Conservation (phyloP, 2,329 filamentous ascomycete species). For the Thielaviopsis euricoi region DNA sequence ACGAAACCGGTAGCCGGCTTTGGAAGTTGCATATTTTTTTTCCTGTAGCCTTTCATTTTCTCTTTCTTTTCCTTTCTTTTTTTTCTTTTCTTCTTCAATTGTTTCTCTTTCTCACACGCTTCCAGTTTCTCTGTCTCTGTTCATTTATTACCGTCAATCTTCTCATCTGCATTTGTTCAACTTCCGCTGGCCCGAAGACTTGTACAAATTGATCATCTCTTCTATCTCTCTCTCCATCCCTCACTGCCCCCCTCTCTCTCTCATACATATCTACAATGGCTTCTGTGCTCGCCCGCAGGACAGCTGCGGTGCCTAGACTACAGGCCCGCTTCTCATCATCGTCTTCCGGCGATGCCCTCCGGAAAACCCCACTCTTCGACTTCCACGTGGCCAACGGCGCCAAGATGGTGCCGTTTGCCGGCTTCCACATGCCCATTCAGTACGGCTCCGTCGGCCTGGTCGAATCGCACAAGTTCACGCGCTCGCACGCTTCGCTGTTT, state of each 20-base stretch:
- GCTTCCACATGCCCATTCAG: constrained; percentile 83
- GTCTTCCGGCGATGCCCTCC: constrained; percentile 21
- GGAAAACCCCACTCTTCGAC: constrained; percentile 61
- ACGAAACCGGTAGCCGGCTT: not conserved
- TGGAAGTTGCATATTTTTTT: not conserved
- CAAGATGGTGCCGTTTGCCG: constrained; percentile 95
- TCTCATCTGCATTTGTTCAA: not conserved
- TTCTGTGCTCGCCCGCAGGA: constrained; percentile 8
- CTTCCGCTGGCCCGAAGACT: not conserved
- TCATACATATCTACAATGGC: too few relatives aligned
- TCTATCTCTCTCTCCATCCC: not conserved
- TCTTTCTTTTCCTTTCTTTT: not conserved
- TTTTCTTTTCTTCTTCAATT: not conserved
- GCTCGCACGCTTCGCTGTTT: constrained; percentile 76
- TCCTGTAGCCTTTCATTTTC: not conserved
- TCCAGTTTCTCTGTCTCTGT: not conserved
- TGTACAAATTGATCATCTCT: too few relatives aligned
- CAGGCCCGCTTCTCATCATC: constrained; percentile 10
- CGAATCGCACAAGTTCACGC: constrained; percentile 81
- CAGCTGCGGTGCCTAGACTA: constrained; percentile 1
- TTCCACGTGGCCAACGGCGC: constrained; percentile 62
- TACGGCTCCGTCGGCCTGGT: constrained; percentile 63
- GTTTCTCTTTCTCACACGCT: too few relatives aligned
- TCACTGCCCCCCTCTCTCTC: too few relatives aligned
- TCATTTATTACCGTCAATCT: not conserved